A percentile compares a stretch with the other conserved stretches of the same genome.
Conservation (phyloP, 2,329 filamentous ascomycete species). For the Penicillium sp. region DNA sequence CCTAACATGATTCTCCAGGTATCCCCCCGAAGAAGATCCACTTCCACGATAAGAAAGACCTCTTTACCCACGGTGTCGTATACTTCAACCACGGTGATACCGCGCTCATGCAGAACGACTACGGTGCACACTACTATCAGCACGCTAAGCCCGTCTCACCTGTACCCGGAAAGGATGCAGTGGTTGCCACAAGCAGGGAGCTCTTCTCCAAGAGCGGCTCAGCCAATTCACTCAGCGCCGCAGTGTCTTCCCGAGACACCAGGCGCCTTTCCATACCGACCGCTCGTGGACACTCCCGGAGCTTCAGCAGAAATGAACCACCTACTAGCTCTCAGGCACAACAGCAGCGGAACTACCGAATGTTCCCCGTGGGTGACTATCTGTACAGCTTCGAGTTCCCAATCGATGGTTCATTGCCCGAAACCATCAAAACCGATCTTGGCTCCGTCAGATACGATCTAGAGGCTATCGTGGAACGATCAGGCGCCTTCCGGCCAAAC, state of each 20-base stretch:
- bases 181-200: constrained; percentile 35
- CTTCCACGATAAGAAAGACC: constrained; percentile 77
- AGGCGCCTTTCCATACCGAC: constrained; percentile 76
- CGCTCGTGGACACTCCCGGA: constrained; percentile 78
- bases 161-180: constrained; percentile 31
- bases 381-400: constrained; percentile 78
- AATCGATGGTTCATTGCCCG: constrained; percentile 74
- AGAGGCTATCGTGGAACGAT: constrained; percentile 79
- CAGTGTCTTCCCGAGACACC: constrained; percentile 48
- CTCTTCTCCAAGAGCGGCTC: constrained; percentile 43
- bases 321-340: constrained; percentile 57
- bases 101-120: constrained; percentile 55
- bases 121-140: constrained; percentile 64
- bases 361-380: constrained; percentile 76
- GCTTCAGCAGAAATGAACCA: constrained; percentile 77
- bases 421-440: constrained; percentile 84
- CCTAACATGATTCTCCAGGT: constrained; percentile 46
- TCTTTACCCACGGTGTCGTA: constrained; percentile 85
- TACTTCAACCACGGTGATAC: constrained; percentile 73
- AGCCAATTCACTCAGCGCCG: constrained; percentile 44
- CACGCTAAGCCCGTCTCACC: constrained; percentile 45
- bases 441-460: constrained; percentile 87
- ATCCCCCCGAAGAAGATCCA: constrained; percentile 86
- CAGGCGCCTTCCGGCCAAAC: constrained; percentile 88
- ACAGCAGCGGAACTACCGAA: constrained; percentile 78